Conservation (phyloP, 2,329 filamentous ascomycete genomes). For the Elsinoe perseae region DNA sequence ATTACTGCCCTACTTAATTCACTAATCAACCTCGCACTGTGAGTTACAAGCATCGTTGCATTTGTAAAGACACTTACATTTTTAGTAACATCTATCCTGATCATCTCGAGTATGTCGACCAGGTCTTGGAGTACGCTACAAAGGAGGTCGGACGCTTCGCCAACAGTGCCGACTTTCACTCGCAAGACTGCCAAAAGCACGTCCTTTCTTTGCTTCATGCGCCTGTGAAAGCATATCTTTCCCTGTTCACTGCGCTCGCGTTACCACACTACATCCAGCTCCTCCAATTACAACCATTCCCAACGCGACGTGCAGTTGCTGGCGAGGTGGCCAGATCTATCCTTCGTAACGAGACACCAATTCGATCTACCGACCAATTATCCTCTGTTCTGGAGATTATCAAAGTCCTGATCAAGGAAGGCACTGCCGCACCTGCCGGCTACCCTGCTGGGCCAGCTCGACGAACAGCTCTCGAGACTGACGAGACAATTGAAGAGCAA, state of each 20-base stretch:
- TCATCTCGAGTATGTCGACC: slow-evolving; percentile 86
- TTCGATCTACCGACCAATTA: slow-evolving; percentile 69
- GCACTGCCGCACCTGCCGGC: slow-evolving; percentile 67
- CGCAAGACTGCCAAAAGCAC: slow-evolving; percentile 76
- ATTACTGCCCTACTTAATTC: slow-evolving; percentile 92
- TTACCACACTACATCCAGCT: slow-evolving; percentile 88
- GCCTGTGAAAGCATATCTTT: slow-evolving; percentile 81
- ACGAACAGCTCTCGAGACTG: slow-evolving; percentile 73
- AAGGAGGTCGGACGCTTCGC: slow-evolving; percentile 80
- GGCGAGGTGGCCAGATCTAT: slow-evolving; percentile 77
- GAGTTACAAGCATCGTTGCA: slow-evolving; percentile 24
- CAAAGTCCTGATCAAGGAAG: slow-evolving; percentile 88
- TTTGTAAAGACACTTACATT: slow-evolving; percentile 24
- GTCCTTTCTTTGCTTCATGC: slow-evolving; percentile 84
- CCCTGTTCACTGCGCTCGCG: slow-evolving; percentile 90
- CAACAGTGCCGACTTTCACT: slow-evolving; percentile 93
- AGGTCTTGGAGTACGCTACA: slow-evolving; percentile 81
- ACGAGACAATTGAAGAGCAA: slow-evolving; percentile 96
- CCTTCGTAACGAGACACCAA: slow-evolving; percentile 72
- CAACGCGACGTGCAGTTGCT: slow-evolving; percentile 81
- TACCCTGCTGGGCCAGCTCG: slow-evolving; percentile 73
- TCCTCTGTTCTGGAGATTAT: slow-evolving; percentile 84
- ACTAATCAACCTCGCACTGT: slow-evolving; percentile 79
- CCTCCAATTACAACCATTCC: slow-evolving; percentile 84
- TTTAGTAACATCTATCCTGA: slow-evolving; percentile 80